Evolutionary conservation across 2,329 filamentous ascomycete genomes (phyloP), one percentile per base, ranked within the genome.

Genomic region (Seiridium cupressi): DNA sequence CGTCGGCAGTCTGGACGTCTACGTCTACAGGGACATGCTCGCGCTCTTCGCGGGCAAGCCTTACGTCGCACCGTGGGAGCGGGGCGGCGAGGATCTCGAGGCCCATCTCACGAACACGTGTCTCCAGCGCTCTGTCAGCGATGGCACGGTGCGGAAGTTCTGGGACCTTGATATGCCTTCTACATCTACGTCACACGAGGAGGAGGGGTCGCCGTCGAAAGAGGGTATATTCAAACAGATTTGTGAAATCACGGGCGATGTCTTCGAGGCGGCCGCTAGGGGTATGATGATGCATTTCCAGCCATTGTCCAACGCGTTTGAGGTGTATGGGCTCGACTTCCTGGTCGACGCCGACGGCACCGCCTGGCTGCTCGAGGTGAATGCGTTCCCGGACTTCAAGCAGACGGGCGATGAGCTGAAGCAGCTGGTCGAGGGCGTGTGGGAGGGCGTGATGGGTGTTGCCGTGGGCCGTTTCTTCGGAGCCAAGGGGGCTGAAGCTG

Each of bases 51-150:
- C 95, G 0, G 88, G 86, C 8, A 84, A 85, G 63, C 74, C 87
- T 0, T 99, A 98, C 76, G 70, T 75, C 1, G 72, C 89, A 0
- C 94, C 93, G 0, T 84, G 82, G 75, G 65, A 70, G 5, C 63
- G 64, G 7, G 70, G 73, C 6, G 66, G 74, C 36, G 69, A 76
- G 5, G 82, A 89, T 65, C 84, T 97, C 5, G 86, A 87, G 55
- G 83, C 88, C 0, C 95, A 97, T 72, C 83, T 99, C 3, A 99
- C 95, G 49, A 99, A 99, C 74, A 98, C 95, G 2, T 99, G 95
- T 73, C 85, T 97, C 1, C 95, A 98, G 73, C 83, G 84, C 58
- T 79, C 73, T 49, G 74, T 82, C 60, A 69, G 84, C 61, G 84
- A 87, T 64, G 88, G 87, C 56, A 87, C 85, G 11, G 93, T 97